These are phyloP conservation scores for Penicillium frequentans DNA, from an alignment of 2,329 filamentous ascomycete species.

Conservation along the genomic window DNA sequence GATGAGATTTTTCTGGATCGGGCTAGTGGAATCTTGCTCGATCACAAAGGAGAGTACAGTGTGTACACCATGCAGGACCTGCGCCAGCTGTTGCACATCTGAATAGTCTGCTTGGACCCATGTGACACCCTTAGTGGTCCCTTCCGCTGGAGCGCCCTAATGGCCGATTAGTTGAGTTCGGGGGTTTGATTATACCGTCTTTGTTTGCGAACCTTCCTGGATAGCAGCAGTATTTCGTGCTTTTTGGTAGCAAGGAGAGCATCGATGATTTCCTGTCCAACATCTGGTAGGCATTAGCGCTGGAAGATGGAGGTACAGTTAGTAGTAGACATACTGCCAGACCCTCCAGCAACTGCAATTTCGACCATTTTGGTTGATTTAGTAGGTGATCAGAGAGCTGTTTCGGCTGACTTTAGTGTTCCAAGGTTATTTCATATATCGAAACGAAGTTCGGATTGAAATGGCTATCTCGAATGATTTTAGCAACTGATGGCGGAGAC, in stretches of 20 bases:
- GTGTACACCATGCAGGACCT: conserved; percentile 48
- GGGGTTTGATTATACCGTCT: not conserved
- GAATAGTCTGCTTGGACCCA: conserved; percentile 50
- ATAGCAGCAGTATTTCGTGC: conserved; percentile 56
- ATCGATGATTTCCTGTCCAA: conserved; percentile 56
- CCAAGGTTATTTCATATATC: too few species aligned
- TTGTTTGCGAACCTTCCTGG: conserved; percentile 41
- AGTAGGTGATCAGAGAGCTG: not conserved
- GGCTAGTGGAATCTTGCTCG: conserved; percentile 15
- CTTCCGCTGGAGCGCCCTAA: conserved; percentile 22
- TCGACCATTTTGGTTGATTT: conserved; percentile 41
- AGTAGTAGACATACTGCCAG: conserved; percentile 38
- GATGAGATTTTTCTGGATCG: conserved; percentile 38
- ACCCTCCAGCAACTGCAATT: conserved; percentile 48
- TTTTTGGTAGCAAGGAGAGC: conserved; percentile 49
- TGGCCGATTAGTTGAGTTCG: not conserved
- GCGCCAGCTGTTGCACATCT: conserved; percentile 37
- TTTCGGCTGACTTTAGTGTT: too few species aligned
- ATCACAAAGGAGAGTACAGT: conserved; percentile 56
- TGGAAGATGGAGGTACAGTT: not conserved
- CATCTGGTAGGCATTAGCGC: conserved; percentile 41
- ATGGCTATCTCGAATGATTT: too few species aligned
- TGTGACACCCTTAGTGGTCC: not conserved
- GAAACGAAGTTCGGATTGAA: too few species aligned
- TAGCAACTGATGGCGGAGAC: not conserved